These are phyloP conservation scores for Herpotrichia juniperi DNA, from an alignment of 2,329 filamentous ascomycete species.

Conservation along the genomic window DNA sequence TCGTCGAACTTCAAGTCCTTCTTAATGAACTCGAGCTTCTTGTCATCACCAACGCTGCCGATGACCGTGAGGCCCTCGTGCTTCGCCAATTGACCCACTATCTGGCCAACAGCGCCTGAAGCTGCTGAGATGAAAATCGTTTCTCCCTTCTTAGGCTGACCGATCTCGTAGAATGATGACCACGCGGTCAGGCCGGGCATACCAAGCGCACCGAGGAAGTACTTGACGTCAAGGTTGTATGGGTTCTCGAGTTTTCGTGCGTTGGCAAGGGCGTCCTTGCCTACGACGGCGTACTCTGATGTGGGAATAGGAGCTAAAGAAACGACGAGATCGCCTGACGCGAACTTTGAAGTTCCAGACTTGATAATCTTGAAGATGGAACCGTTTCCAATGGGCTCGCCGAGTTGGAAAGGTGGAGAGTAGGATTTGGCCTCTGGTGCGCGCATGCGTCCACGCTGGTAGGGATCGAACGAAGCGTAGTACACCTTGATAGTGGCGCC, in stretches of 20 bases:
- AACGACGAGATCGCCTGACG: conserved; percentile 70
- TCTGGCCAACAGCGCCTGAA: conserved; percentile 79
- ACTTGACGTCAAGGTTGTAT: conserved; percentile 66
- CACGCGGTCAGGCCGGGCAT: conserved; percentile 82
- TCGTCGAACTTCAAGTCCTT: conserved; percentile 73
- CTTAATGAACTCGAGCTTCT: conserved; percentile 77
- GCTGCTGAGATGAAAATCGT: conserved; percentile 84
- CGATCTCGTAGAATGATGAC: conserved; percentile 75
- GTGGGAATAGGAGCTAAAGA: conserved; percentile 59
- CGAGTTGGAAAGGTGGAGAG: conserved; percentile 65
- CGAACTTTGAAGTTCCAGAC: conserved; percentile 67
- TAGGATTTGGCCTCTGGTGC: conserved; percentile 69
- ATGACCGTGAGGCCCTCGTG: conserved; percentile 79
- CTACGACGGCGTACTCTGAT: conserved; percentile 71
- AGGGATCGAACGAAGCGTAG: conserved; percentile 82
- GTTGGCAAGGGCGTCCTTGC: conserved; percentile 50
- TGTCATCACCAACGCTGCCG: conserved; percentile 78
- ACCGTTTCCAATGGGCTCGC: conserved; percentile 68
- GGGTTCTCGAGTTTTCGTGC: conserved; percentile 71
- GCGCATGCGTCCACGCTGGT: conserved; percentile 82
- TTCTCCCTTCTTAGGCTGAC: conserved; percentile 75
- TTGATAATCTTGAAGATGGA: conserved; percentile 73
- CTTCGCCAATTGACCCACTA: conserved; percentile 85
- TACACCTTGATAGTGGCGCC: conserved; percentile 73
- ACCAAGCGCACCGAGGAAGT: conserved; percentile 78